Evolutionary conservation across 352 stramenopile genomes (phyloP), one percentile per base, ranked within the genome.

Genomic region (Pythium phragmitis): DNA sequence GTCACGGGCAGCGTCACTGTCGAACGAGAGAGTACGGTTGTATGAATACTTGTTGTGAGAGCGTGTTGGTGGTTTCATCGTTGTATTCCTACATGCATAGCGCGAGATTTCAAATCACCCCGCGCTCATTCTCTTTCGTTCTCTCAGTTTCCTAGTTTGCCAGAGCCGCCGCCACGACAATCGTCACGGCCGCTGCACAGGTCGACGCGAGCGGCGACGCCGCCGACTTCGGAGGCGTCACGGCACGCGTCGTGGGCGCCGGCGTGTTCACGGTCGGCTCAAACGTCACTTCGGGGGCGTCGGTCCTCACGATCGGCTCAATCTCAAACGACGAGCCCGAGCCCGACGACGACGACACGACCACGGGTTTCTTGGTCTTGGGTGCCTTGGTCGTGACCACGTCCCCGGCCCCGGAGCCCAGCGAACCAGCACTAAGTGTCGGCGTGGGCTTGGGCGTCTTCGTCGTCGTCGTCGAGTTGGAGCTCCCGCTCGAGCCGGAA

Each of bases 391-490:
- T 60, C n/a, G 48, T 55, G 6, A 9, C 28, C 19, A 19, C 33
- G 33, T 65, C 49, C 9, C 46, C 69, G 11, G 48, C 66, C 30
- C 69, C 66, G 0, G 66, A 64, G 39, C 57, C 39, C 52, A 58
- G 58, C 14, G 16, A 47, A 17, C 36, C 21, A 30, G 62, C 65
- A 16, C 52, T 53, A 23, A 41, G 41, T 19, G 37, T 43, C 7
- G 50, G 63, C 50, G 46, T 58, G 3, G 64, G 57, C 34, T 47
- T 54, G 2, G 63, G 63, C 36, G 56, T 60, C 21, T 23, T 41
- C 36, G 42, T 60, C 33, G 13, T 33, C n/a, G 46, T 13, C 46
- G 46, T 34, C 46, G 46, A 52, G 46, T 48, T 58, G 43, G 17
- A 36, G 39, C 17, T 17, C 14, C 50, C 60, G 23, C 48, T 42